These are phyloP conservation scores for Aspergillus proliferans DNA, from an alignment of 2,329 filamentous ascomycete species.

Conservation along the genomic window DNA sequence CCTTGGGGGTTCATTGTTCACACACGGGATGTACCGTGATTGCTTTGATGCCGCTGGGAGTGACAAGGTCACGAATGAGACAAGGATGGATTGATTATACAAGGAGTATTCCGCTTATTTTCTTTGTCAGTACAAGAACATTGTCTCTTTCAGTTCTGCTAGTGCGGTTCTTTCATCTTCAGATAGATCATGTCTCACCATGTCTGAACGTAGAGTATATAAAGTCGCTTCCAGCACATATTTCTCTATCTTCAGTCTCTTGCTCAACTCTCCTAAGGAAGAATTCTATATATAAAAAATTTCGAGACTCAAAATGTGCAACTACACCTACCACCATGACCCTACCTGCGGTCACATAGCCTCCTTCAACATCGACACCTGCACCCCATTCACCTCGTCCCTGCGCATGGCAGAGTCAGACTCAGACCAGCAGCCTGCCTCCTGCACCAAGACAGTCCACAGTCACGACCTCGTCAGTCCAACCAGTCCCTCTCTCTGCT, in stretches of 20 bases:
- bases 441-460: slow-evolving; percentile 4
- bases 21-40: not conserved
- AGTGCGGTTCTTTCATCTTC: too few species aligned
- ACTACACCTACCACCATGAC: slow-evolving; percentile 22
- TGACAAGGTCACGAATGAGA: not conserved
- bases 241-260: too few species aligned
- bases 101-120: too few species aligned
- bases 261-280: too few species aligned
- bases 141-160: too few species aligned
- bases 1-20: not conserved
- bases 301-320: slow-evolving; percentile 16
- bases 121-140: too few species aligned
- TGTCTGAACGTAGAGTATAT: too few species aligned
- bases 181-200: too few species aligned
- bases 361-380: slow-evolving; percentile 19
- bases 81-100: not conserved
- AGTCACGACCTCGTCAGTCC: slow-evolving; percentile 9
- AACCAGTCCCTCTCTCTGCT: slow-evolving; percentile 2
- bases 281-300: too few species aligned
- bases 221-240: too few species aligned
- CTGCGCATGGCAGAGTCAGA: slow-evolving; percentile 8
- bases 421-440: not conserved
- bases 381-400: slow-evolving; percentile 13
- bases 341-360: slow-evolving; percentile 22
- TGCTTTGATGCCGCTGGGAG: not conserved